These are phyloP conservation scores for Colletotrichum chrysophilum DNA, from an alignment of 2,329 filamentous ascomycete genomes.

Conservation along the genomic window DNA sequence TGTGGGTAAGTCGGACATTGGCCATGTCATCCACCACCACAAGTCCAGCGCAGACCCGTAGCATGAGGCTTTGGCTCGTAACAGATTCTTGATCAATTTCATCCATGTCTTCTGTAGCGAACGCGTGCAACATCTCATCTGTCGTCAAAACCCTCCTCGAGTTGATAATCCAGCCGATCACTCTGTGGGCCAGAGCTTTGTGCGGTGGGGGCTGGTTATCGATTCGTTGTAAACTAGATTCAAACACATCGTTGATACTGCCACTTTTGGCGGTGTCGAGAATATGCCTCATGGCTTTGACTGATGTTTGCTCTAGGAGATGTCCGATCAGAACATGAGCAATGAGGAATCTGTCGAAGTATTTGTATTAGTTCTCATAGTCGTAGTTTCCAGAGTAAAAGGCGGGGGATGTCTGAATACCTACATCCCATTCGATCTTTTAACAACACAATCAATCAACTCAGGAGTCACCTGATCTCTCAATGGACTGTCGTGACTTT, in stretches of 20 bases:
- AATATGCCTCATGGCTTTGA: neutral
- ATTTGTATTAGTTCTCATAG: rapidly evolving
- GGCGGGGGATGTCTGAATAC: rapidly evolving
- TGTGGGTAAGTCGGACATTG: neutral
- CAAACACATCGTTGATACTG: neutral
- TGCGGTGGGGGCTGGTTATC: neutral
- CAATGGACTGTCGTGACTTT: neutral
- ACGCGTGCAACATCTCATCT: neutral
- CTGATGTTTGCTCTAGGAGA: neutral
- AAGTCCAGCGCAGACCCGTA: neutral
- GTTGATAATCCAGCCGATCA: neutral
- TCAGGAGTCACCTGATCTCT: neutral
- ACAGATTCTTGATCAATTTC: neutral
- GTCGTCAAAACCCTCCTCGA: neutral
- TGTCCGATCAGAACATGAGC: rapidly evolving
- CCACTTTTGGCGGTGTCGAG: neutral
- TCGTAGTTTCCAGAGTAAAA: neutral
- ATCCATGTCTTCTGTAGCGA: neutral
- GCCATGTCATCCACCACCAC: neutral
- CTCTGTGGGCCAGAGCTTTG: rapidly evolving
- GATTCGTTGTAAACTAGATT: neutral
- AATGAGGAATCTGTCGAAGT: rapidly evolving
- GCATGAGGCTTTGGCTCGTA: rapidly evolving
- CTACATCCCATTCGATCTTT: neutral
- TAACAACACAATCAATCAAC: neutral